A percentile compares a stretch with the other conserved stretches of the same genome.
These are phyloP conservation scores for Eucalyptus regnans DNA, from an alignment of 345 rosid genomes.

Conservation along the genomic window DNA sequence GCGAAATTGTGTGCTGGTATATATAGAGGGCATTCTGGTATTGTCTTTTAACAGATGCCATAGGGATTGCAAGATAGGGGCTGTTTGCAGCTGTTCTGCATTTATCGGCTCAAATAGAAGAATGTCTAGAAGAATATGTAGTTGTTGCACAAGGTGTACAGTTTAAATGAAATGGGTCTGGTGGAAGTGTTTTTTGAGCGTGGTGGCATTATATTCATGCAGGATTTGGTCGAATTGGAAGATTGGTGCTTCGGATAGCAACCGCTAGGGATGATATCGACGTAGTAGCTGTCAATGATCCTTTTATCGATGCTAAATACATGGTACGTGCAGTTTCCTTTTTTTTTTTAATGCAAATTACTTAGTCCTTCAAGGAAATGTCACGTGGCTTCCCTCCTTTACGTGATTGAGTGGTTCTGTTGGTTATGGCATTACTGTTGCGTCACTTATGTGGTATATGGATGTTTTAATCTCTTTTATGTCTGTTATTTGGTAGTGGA, in stretches of 20 bases:
- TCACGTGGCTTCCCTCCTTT: neutral
- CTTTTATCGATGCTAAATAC: conserved; percentile 85
- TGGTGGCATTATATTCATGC: neutral
- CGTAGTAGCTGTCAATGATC: conserved; percentile 94
- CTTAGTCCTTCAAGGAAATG: neutral
- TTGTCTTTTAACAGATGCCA: neutral
- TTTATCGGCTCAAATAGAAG: neutral
- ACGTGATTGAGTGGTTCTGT: neutral
- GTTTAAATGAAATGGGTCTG: neutral
- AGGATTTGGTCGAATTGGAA: conserved; percentile 99
- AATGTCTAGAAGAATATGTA: neutral
- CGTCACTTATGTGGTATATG: neutral
- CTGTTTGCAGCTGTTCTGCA: neutral
- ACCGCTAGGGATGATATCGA: conserved; percentile 82
- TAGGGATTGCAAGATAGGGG: neutral
- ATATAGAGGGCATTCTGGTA: neutral
- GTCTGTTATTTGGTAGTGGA: neutral
- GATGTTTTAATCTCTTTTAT: neutral
- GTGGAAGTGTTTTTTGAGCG: neutral
- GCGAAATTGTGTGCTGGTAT: neutral
- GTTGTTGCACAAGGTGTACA: no score
- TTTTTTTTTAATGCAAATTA: neutral
- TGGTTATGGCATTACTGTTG: neutral
- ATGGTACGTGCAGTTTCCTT: conserved; percentile 40
- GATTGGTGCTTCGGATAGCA: conserved; percentile 90